Conservation (phyloP, 106 monocot species). For the Dendrobium chrysotoxum region DNA sequence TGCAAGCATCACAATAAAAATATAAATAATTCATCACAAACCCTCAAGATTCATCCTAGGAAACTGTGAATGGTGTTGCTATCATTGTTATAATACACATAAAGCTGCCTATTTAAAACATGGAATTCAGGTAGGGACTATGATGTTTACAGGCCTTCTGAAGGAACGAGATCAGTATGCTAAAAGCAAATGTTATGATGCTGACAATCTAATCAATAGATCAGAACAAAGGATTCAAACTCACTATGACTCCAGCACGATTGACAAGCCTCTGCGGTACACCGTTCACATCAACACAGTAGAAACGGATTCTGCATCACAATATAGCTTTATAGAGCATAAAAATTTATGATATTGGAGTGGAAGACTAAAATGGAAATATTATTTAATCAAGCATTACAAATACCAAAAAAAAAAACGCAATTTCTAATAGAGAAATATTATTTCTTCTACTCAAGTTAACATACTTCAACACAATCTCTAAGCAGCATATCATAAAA, state of each 20-base stretch:
- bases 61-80: no score
- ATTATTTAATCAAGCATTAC: no score
- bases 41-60: no score
- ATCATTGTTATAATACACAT: no score
- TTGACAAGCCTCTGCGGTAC: constrained; percentile 83
- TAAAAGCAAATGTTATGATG: neutral
- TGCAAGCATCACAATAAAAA: no score
- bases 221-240: constrained; percentile 10
- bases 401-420: neutral
- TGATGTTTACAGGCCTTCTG: neutral
- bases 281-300: constrained; percentile 74
- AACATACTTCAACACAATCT: neutral
- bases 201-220: neutral
- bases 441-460: neutral
- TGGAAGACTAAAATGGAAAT: neutral
- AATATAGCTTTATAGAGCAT: neutral
- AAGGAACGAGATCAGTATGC: neutral
- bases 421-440: neutral
- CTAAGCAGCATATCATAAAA: no score
- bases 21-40: no score
- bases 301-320: constrained; percentile 71
- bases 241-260: constrained; percentile 85
- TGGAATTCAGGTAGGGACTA: neutral
- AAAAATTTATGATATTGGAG: neutral
- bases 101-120: neutral